Evolutionary conservation across 176 grass and related monocot species (phyloP).

Genomic region (Carex pumila): DNA sequence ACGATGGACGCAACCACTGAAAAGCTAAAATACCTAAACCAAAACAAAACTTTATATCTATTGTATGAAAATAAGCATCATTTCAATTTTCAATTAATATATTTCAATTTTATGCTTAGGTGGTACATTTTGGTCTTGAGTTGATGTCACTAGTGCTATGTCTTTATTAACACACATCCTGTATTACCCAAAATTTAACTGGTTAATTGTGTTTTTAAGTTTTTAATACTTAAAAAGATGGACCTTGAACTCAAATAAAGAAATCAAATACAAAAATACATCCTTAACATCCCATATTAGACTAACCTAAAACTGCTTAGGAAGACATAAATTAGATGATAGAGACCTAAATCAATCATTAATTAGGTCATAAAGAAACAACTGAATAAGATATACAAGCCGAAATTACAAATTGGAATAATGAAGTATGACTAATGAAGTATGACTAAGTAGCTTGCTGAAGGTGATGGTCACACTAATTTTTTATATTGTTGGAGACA

Average conservation of each 20-base stretch:
- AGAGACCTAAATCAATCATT: neutral
- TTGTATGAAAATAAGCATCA: neutral
- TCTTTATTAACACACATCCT: neutral
- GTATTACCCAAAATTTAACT: too few relatives aligned
- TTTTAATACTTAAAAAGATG: too few relatives aligned
- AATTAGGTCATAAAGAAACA: neutral
- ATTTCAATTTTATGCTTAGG: constrained; percentile 26
- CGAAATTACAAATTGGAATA: neutral
- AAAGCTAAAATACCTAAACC: neutral
- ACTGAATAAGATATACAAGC: neutral
- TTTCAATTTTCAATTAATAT: neutral
- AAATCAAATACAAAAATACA: neutral
- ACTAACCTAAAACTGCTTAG: neutral
- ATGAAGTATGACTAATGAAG: too few relatives aligned
- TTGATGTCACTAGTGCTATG: constrained; percentile 1
- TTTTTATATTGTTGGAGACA: too few relatives aligned
- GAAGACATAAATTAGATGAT: neutral
- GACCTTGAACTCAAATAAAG: neutral
- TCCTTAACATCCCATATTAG: neutral
- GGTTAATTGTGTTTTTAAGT: too few relatives aligned
- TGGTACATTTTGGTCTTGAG: constrained; percentile 14
- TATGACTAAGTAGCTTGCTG: too few relatives aligned
- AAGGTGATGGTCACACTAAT: too few relatives aligned
- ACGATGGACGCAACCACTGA: neutral
- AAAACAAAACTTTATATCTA: neutral